These are phyloP conservation scores for Penicillium ucsense DNA, from an alignment of 495 filamentous ascomycete species.

Conservation along the genomic window DNA sequence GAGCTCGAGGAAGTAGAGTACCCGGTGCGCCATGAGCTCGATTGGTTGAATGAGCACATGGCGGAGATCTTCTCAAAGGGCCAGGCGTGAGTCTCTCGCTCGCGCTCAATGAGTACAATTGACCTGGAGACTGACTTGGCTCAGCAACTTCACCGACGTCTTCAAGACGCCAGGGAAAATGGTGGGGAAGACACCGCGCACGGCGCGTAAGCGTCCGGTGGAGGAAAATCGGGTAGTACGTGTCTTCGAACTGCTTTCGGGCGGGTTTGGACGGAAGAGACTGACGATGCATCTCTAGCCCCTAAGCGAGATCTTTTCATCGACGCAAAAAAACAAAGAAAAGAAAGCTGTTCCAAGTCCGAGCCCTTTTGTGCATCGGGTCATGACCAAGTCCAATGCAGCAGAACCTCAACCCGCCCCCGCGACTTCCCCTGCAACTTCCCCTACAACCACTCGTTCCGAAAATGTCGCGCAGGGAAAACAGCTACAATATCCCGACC, in stretches of 20 bases:
- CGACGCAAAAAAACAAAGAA: slow-evolving; percentile 37
- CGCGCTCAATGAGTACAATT: no score
- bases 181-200: slow-evolving; percentile 87
- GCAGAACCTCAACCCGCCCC: background rate
- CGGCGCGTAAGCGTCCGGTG: slow-evolving; percentile 57
- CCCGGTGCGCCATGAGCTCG: slow-evolving; percentile 79
- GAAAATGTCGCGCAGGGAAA: slow-evolving; percentile 12
- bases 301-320: slow-evolving; percentile 71
- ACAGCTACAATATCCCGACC: slow-evolving; percentile 26
- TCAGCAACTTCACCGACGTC: slow-evolving; percentile 75
- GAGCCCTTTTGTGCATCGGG: slow-evolving; percentile 26
- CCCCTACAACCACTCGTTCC: slow-evolving; percentile 12
- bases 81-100: slow-evolving; percentile 53
- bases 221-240: slow-evolving; percentile 58
- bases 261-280: slow-evolving; percentile 1
- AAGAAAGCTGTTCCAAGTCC: slow-evolving; percentile 15
- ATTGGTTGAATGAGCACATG: slow-evolving; percentile 98
- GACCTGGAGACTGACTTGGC: background rate
- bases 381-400: slow-evolving; percentile 23
- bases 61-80: slow-evolving; percentile 80
- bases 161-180: slow-evolving; percentile 96
- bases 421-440: slow-evolving; percentile 3
- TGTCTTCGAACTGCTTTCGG: slow-evolving; percentile 13
- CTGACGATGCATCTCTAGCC: slow-evolving; percentile 46
- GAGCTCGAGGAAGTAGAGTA: slow-evolving; percentile 87